These are phyloP conservation scores for Populus deltoides DNA, from an alignment of 345 rosid genomes.

Conservation along the genomic window DNA sequence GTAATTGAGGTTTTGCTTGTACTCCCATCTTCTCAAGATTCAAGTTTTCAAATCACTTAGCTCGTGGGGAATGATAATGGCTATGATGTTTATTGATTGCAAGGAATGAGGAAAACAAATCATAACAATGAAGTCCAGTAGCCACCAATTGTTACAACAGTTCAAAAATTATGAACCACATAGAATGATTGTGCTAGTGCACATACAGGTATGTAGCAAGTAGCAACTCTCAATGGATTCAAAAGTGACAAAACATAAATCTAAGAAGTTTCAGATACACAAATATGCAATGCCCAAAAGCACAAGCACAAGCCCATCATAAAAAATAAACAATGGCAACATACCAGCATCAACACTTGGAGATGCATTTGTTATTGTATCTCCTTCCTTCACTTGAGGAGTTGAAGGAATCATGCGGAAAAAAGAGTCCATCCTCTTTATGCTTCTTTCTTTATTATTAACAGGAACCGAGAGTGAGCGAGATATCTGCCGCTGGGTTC, in stretches of 20 bases:
- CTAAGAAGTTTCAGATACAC: neutral
- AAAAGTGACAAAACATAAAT: neutral
- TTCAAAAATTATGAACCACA: too few species aligned
- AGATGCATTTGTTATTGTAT: conserved; percentile 34
- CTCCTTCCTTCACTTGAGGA: conserved; percentile 73
- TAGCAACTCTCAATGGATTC: too few species aligned
- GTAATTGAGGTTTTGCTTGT: too few species aligned
- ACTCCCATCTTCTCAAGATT: too few species aligned
- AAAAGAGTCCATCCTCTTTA: conserved; percentile 81
- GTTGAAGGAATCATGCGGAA: conserved; percentile 83
- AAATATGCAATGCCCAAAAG: neutral
- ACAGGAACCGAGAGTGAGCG: conserved; percentile 89
- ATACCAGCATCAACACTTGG: conserved; percentile 46
- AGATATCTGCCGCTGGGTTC: conserved; percentile 38
- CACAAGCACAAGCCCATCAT: neutral
- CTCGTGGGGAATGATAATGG: too few species aligned
- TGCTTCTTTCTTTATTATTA: conserved; percentile 54
- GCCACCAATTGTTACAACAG: too few species aligned
- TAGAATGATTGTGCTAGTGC: too few species aligned
- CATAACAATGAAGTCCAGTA: too few species aligned
- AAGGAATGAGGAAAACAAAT: too few species aligned
- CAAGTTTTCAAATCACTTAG: too few species aligned
- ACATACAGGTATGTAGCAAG: too few species aligned
- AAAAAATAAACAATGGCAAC: neutral
- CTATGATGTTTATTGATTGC: too few species aligned